Conservation (phyloP, 2,329 filamentous ascomycete species). For the Xylariomycetidae sp. region DNA sequence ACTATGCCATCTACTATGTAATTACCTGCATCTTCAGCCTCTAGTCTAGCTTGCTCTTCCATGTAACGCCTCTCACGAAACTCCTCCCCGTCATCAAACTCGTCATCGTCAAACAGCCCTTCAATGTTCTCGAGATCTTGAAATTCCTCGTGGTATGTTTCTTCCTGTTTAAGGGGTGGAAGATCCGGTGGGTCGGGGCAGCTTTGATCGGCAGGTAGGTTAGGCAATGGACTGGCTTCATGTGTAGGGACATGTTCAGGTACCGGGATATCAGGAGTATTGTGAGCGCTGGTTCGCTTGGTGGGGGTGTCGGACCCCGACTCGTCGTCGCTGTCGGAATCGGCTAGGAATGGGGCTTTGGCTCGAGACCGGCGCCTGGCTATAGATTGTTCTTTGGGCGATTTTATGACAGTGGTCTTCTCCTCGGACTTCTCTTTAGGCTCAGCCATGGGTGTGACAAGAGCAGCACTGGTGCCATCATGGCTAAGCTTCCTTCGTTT, state of each 20-base stretch:
- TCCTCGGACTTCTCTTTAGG: constrained; percentile 2
- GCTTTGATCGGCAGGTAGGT: constrained; percentile 21
- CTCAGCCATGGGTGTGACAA: constrained; percentile 1
- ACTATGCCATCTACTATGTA: constrained; percentile 29
- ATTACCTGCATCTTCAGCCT: constrained; percentile 50
- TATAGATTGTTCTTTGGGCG: constrained; percentile 8
- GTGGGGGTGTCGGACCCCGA: constrained; percentile 10
- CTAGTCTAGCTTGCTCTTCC: constrained; percentile 67
- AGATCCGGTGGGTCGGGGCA: constrained; percentile 17
- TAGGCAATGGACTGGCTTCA: constrained; percentile 10
- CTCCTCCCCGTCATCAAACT: constrained; percentile 57
- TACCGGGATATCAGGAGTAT: constrained; percentile 1
- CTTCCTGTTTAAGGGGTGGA: constrained; percentile 15
- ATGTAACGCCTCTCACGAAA: constrained; percentile 64
- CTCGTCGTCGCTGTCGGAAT: constrained; percentile 57
- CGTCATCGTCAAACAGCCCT: constrained; percentile 49
- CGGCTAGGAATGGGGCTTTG: constrained; percentile 64
- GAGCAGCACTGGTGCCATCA: constrained; percentile 8
- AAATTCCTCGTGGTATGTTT: constrained; percentile 27
- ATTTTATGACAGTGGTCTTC: constrained; percentile 2
- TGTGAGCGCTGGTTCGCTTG: constrained; percentile 3
- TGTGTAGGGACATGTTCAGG: constrained; percentile 5
- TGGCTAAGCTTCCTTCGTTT: constrained; percentile 40
- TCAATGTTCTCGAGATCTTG: constrained; percentile 44
- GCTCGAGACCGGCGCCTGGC: constrained; percentile 17